A percentile compares a stretch with the other conserved stretches of the same genome.
These are phyloP conservation scores for Tremellales sp. DNA, from an alignment of 1,284 basidiomycete species.

Conservation along the genomic window DNA sequence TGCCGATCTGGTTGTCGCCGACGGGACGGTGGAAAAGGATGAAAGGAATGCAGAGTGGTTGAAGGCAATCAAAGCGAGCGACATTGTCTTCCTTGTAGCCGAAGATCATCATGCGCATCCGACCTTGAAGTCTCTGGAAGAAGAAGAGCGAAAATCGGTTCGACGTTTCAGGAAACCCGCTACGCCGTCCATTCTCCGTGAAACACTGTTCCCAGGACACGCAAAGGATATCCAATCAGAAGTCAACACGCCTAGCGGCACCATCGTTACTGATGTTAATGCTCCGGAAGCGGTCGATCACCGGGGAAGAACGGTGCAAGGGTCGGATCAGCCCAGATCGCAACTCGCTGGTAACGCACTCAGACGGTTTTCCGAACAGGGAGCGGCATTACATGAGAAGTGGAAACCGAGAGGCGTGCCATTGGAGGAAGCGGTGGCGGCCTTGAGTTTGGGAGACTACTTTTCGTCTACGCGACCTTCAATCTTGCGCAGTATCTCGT, in stretches of 20 bases:
- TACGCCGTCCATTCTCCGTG: slow-evolving; percentile 33
- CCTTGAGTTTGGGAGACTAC: slow-evolving; percentile 38
- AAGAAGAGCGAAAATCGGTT: slow-evolving; percentile 9
- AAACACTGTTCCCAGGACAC: slow-evolving; percentile 29
- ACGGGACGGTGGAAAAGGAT: slow-evolving; percentile 25
- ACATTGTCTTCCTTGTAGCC: slow-evolving; percentile 33
- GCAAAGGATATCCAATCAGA: slow-evolving; percentile 6
- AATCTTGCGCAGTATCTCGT: neutral
- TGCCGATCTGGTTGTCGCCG: slow-evolving; percentile 36
- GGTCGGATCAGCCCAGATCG: neutral
- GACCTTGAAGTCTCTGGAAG: too few species aligned
- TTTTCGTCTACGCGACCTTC: slow-evolving; percentile 24
- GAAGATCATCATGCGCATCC: slow-evolving; percentile 21
- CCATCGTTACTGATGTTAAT: slow-evolving; percentile 2
- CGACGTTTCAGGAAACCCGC: slow-evolving; percentile 35
- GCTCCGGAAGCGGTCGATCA: slow-evolving; percentile 14
- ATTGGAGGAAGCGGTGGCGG: slow-evolving; percentile 38
- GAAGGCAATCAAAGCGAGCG: slow-evolving; percentile 14
- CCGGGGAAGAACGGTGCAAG: slow-evolving; percentile 5
- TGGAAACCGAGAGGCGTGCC: slow-evolving; percentile 36
- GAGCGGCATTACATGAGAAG: neutral
- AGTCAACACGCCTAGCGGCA: neutral
- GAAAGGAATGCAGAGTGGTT: slow-evolving; percentile 13
- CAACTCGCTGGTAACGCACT: slow-evolving; percentile 3
- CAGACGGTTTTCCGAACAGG: too few species aligned